A percentile compares a stretch with the other conserved stretches of the same genome.
These are phyloP conservation scores for Russula vinacea DNA, from an alignment of 768 basidiomycete genomes.

Conservation along the genomic window DNA sequence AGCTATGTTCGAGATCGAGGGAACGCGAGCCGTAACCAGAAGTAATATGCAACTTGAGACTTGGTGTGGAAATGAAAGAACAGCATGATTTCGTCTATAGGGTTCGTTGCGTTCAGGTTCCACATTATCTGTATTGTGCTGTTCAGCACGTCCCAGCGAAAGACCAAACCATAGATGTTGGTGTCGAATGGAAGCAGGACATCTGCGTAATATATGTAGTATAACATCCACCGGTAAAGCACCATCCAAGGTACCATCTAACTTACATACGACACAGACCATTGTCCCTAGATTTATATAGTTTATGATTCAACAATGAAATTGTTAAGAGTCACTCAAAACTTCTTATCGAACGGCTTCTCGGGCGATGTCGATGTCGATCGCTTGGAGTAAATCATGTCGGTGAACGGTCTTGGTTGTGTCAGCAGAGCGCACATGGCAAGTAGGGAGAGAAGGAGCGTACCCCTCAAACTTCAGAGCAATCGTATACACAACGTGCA, in stretches of 20 bases:
- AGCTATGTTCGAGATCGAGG: slow-evolving; percentile 72
- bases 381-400: slow-evolving; percentile 73
- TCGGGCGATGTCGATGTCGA: slow-evolving; percentile 32
- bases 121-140: slow-evolving; percentile 68
- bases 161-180: slow-evolving; percentile 77
- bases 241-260: no score
- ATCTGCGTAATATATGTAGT: no score
- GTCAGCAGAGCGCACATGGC: slow-evolving; percentile 35
- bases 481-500: slow-evolving; percentile 78
- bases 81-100: slow-evolving; percentile 63
- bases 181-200: slow-evolving; percentile 60
- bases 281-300: no score
- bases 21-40: slow-evolving; percentile 75
- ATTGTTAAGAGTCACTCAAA: slow-evolving; percentile 30
- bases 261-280: no score
- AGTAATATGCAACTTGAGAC: slow-evolving; percentile 33
- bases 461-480: slow-evolving; percentile 91
- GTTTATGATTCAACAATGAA: no score
- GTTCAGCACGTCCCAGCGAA: slow-evolving; percentile 54
- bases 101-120: slow-evolving; percentile 60
- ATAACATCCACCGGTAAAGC: no score
- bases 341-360: slow-evolving; percentile 32
- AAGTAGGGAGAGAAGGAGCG: slow-evolving; percentile 32
- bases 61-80: slow-evolving; percentile 12
- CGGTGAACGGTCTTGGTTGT: slow-evolving; percentile 57